A percentile compares a stretch with the other conserved stretches of the same genome.
Evolutionary conservation across 352 stramenopile species (phyloP).

Genomic region (Poterioochromonas sp.): DNA sequence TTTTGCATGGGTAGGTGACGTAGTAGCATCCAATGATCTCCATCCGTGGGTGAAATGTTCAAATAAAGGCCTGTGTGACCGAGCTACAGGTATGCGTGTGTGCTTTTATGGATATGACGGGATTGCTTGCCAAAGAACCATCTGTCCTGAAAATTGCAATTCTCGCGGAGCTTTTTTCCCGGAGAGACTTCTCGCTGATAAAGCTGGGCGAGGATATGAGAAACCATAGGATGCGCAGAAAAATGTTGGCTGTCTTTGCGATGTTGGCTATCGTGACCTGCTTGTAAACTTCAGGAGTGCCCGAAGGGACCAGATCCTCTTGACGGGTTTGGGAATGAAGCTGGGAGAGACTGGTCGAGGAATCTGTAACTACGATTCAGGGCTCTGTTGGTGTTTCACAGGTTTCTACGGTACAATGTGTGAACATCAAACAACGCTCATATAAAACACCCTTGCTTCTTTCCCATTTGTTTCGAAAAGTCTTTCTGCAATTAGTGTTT

Average conservation of each 20-base stretch:
- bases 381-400: background rate
- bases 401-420: background rate
- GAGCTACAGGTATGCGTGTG: slow-evolving; percentile 56
- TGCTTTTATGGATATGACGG: slow-evolving; percentile 59
- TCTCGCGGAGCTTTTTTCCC: slow-evolving; percentile 75
- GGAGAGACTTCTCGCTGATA: slow-evolving; percentile 60
- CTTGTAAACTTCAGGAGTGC: slow-evolving; percentile 82
- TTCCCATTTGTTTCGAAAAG: too few relatives aligned
- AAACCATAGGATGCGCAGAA: slow-evolving; percentile 74
- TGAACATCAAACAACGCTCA: background rate
- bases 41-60: slow-evolving; percentile 77
- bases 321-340: slow-evolving; percentile 55
- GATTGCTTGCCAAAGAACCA: slow-evolving; percentile 71
- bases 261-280: slow-evolving; percentile 79
- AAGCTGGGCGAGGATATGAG: slow-evolving; percentile 44
- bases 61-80: slow-evolving; percentile 77
- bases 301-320: too few relatives aligned
- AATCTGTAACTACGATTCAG: background rate
- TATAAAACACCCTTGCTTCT: too few relatives aligned
- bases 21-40: slow-evolving; percentile 47
- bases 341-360: slow-evolving; percentile 40
- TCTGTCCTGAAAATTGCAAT: slow-evolving; percentile 84
- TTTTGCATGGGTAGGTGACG: slow-evolving; percentile 27
- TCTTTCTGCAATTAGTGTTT: too few relatives aligned
- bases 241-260: slow-evolving; percentile 80